A percentile compares a stretch with the other conserved stretches of the same genome.
Evolutionary conservation across 1,284 basidiomycete species (phyloP).

Genomic region (Amylostereum chailletii): DNA sequence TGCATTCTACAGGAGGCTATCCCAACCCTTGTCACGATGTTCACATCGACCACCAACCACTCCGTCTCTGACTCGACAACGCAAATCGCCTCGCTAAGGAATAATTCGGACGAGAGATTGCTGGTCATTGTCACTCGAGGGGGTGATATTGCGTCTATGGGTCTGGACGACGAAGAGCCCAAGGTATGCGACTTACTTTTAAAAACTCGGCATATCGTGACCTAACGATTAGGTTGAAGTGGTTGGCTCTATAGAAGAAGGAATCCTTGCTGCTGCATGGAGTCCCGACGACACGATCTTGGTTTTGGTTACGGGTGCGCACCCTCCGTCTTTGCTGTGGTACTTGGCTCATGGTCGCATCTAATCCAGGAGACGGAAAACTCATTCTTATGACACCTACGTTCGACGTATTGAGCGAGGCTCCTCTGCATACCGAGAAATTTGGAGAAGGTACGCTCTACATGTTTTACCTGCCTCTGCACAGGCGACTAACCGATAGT

Average conservation of each 20-base stretch:
- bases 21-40: constrained; percentile 15
- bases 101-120: constrained; percentile 45
- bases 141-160: constrained; percentile 71
- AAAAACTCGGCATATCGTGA: not conserved
- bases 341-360: not conserved
- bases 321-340: not conserved
- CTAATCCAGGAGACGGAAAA: constrained; percentile 57
- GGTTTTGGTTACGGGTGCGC: constrained; percentile 67
- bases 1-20: constrained; percentile 2
- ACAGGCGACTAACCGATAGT: not conserved
- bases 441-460: constrained; percentile 72
- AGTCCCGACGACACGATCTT: constrained; percentile 86
- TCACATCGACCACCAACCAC: constrained; percentile 12
- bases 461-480: not conserved
- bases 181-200: constrained; percentile 23
- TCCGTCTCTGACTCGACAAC: constrained; percentile 1
- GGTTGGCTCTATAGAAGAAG: constrained; percentile 81
- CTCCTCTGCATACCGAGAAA: constrained; percentile 60
- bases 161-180: constrained; percentile 45
- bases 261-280: constrained; percentile 81
- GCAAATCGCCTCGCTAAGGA: not conserved
- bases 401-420: constrained; percentile 85
- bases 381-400: constrained; percentile 84
- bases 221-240: constrained; percentile 48
- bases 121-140: constrained; percentile 59